A percentile compares a stretch with the other conserved stretches of the same genome.
Evolutionary conservation across 176 grass and related monocot species (phyloP).

Genomic region (Alloteropsis semialata): DNA sequence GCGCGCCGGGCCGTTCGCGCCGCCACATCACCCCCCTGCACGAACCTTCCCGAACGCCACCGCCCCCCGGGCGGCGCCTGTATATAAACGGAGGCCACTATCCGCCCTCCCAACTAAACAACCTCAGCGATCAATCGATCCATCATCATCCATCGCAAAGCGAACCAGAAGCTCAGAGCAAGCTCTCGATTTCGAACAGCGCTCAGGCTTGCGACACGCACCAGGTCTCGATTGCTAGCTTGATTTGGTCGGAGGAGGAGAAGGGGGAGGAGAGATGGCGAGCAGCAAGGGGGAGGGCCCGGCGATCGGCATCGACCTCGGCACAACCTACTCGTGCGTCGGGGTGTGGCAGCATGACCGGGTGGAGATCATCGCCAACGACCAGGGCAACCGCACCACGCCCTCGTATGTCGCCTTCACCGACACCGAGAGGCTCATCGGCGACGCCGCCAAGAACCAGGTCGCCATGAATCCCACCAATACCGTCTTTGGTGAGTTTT

Average conservation of each 20-base stretch:
- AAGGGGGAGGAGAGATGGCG: conserved; percentile 24
- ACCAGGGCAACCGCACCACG: conserved; percentile 91
- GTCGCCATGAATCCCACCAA: conserved; percentile 94
- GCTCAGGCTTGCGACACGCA: too few species aligned
- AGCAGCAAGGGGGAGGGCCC: conserved; percentile 53
- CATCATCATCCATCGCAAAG: background rate
- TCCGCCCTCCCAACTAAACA: background rate
- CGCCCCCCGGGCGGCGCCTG: background rate
- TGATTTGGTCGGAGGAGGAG: background rate
- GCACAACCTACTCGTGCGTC: conserved; percentile 88
- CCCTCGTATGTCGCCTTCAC: conserved; percentile 82
- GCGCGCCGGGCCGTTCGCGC: background rate
- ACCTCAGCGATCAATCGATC: background rate
- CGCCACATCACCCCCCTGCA: conserved; percentile 16
- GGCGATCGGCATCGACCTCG: conserved; percentile 89
- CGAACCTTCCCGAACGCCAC: conserved; percentile 43
- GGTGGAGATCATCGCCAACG: conserved; percentile 95
- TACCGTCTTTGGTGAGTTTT: conserved; percentile 57
- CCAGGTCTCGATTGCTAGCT: background rate
- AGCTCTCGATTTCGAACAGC: background rate
- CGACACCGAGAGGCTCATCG: conserved; percentile 72
- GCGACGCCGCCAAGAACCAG: conserved; percentile 91
- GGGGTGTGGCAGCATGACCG: conserved; percentile 81
- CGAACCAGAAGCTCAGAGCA: background rate
- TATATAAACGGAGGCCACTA: conserved; percentile 7